Percentiles rank a stretch among this genome's conserved stretches.
phyloP scores from a whole-genome alignment of 208 protist species.

The Acanthamoeba healyi region DNA sequence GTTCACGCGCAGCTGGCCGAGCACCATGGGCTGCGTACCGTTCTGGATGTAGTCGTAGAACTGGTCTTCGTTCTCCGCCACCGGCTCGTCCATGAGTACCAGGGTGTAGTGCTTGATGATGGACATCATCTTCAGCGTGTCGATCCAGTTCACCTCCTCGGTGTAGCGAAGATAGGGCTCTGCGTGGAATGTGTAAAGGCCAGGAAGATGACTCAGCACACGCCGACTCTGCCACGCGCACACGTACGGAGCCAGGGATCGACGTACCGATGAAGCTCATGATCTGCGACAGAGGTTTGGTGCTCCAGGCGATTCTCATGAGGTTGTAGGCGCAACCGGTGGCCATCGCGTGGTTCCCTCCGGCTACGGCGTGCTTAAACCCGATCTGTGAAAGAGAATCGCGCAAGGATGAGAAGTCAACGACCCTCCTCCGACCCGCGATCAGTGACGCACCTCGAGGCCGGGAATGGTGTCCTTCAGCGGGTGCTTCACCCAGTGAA shows the following conservation, averaged over 20 bases:
- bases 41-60: not conserved
- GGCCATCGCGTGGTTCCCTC: not conserved
- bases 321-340: conserved; percentile 26
- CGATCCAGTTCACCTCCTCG: not conserved
- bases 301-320: not conserved
- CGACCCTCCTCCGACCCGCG: too few species aligned
- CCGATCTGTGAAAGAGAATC: too few species aligned
- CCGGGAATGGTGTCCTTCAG: not conserved
- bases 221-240: too few species aligned
- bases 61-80: not conserved
- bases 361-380: conserved; percentile 32
- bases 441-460: too few species aligned
- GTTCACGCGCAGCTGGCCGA: not conserved
- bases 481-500: not conserved
- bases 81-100: not conserved
- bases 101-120: conserved; percentile 15
- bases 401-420: too few species aligned
- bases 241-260: too few species aligned
- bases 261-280: not conserved
- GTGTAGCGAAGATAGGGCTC: not conserved
- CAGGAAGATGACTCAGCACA: not conserved
- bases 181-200: too few species aligned
- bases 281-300: not conserved
- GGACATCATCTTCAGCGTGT: not conserved
- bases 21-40: not conserved